phyloP scores from a whole-genome alignment of 768 basidiomycete species.

The Fomitopsis serialis region DNA sequence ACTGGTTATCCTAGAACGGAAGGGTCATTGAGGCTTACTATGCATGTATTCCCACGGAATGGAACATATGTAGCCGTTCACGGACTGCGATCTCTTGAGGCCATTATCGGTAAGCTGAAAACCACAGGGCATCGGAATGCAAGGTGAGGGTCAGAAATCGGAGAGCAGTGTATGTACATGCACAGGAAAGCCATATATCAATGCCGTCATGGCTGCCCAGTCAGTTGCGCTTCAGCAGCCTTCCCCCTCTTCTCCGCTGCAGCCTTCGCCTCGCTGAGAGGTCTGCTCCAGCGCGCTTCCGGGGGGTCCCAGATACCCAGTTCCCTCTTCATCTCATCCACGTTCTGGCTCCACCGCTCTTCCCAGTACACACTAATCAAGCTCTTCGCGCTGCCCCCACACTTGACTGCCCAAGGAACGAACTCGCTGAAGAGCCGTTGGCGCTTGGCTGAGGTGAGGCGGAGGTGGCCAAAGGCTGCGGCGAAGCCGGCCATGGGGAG shows the following conservation, averaged over 20 bases:
- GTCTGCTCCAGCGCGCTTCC: slow-evolving; percentile 60
- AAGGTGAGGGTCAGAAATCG: too few species aligned
- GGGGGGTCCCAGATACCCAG: slow-evolving; percentile 85
- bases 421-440: slow-evolving; percentile 65
- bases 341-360: slow-evolving; percentile 80
- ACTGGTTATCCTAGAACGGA: slow-evolving; percentile 19
- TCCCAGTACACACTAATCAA: slow-evolving; percentile 96
- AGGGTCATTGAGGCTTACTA: not conserved
- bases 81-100: too few species aligned
- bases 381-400: slow-evolving; percentile 68
- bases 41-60: not conserved
- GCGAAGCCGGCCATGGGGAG: slow-evolving; percentile 85
- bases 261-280: slow-evolving; percentile 56
- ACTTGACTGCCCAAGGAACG: slow-evolving; percentile 88
- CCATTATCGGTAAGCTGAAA: too few species aligned
- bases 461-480: slow-evolving; percentile 72
- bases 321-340: slow-evolving; percentile 80
- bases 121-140: too few species aligned
- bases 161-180: not conserved
- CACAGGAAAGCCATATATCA: too few species aligned
- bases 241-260: slow-evolving; percentile 23
- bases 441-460: slow-evolving; percentile 45
- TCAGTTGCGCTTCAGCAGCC: slow-evolving; percentile 3
- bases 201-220: not conserved
- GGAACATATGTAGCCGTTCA: too few species aligned